A percentile compares a stretch with the other conserved stretches of the same genome.
Evolutionary conservation across 192 early-diverging fungal genomes (phyloP).

Genomic region (Coemansia sp.): DNA sequence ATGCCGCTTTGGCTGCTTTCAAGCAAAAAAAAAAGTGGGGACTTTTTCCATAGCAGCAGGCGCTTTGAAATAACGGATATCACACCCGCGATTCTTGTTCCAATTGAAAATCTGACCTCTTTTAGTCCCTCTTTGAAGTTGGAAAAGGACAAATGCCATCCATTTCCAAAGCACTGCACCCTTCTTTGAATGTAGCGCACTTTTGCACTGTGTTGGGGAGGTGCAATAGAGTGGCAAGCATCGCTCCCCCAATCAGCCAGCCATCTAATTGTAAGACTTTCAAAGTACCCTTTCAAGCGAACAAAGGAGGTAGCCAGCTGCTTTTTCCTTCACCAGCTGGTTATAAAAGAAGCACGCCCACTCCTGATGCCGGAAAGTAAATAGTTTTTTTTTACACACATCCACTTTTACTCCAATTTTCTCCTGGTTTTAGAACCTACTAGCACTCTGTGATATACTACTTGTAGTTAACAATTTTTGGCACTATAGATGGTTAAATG

Average conservation of each 20-base stretch:
- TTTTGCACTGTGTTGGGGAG: not conserved
- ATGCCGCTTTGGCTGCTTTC: not conserved
- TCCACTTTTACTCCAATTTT: not conserved
- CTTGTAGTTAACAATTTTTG: too few species aligned
- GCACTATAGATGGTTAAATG: not conserved
- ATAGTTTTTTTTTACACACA: not conserved
- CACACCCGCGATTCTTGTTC: not conserved
- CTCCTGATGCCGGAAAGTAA: not conserved
- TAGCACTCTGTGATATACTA: not conserved
- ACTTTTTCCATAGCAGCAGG: not conserved
- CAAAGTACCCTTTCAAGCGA: not conserved
- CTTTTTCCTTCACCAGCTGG: not conserved
- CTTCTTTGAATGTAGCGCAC: not conserved
- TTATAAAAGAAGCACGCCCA: not conserved
- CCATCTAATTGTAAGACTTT: not conserved
- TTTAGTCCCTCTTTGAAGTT: not conserved
- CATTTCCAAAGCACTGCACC: not conserved
- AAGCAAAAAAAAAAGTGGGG: not conserved
- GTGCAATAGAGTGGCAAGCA: not conserved
- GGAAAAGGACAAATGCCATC: not conserved
- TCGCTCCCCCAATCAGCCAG: not conserved
- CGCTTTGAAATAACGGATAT: not conserved
- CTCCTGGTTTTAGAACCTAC: too few species aligned
- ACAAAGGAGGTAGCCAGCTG: not conserved
- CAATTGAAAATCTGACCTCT: not conserved